Conservation (phyloP, 2,329 filamentous ascomycete species). For the Rhynchosporium secalis region DNA sequence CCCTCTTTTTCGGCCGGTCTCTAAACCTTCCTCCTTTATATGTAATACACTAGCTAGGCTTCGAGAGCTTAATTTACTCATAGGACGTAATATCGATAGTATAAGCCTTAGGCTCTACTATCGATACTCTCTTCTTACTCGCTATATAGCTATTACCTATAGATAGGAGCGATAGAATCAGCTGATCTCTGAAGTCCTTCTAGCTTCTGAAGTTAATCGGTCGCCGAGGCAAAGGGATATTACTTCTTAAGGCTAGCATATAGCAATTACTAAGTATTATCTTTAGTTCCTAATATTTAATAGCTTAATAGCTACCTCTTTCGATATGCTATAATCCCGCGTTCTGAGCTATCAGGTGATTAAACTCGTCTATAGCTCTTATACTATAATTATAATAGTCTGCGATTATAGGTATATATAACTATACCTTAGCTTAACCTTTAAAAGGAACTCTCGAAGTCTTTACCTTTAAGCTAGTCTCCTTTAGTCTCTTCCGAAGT, state of each 20-base stretch:
- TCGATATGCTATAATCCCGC: constrained; percentile 11
- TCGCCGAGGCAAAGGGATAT: constrained; percentile 4
- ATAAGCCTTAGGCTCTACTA: background rate
- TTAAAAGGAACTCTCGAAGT: constrained; percentile 6
- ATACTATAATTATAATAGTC: constrained; percentile 17
- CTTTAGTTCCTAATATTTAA: constrained; percentile 11
- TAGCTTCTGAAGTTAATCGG: constrained; percentile 9
- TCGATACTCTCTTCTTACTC: background rate
- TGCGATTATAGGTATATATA: constrained; percentile 8
- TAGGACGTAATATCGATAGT: background rate
- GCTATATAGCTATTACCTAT: background rate
- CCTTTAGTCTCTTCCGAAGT: constrained; percentile 13
- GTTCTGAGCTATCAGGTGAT: constrained; percentile 16
- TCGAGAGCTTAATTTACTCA: too few relatives aligned
- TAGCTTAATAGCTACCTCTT: constrained; percentile 4
- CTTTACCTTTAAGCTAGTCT: constrained; percentile 17
- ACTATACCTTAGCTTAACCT: background rate
- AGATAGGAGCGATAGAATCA: background rate
- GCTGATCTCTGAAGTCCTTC: constrained; percentile 5
- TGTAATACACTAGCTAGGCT: too few relatives aligned
- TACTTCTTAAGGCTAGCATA: background rate
- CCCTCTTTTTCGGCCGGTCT: too few relatives aligned
- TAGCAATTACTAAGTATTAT: background rate
- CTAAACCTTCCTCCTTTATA: too few relatives aligned
- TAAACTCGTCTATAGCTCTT: background rate